Conservation (phyloP, 306 rosid genomes). For the Dryas drummondii region DNA sequence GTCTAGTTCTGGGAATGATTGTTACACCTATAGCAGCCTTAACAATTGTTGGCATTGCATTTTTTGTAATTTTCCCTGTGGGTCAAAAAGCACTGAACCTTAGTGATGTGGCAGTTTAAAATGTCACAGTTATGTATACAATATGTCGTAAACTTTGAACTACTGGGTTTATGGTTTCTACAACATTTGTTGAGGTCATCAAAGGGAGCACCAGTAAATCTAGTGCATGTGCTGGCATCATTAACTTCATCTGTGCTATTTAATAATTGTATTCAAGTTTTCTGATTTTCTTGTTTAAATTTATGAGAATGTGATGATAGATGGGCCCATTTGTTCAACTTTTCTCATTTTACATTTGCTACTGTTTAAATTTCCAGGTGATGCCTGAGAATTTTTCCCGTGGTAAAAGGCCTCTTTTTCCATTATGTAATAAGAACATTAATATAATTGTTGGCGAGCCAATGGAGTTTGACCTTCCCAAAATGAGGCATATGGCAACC, state of each 20-base stretch:
- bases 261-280: neutral
- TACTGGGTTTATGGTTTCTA: neutral
- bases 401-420: slow-evolving; percentile 79
- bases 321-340: slow-evolving; percentile 26
- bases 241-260: neutral
- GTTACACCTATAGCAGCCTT: neutral
- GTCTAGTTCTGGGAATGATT: neutral
- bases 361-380: slow-evolving; percentile 50
- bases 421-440: slow-evolving; percentile 68
- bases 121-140: neutral
- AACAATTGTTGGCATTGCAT: neutral
- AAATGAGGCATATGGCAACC: slow-evolving; percentile 62
- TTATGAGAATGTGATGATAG: neutral
- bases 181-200: neutral
- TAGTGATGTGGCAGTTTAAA: neutral
- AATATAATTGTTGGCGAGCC: slow-evolving; percentile 73
- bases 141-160: neutral
- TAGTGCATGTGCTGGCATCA: neutral
- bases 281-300: neutral
- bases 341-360: slow-evolving; percentile 25
- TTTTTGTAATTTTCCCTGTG: neutral
- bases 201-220: neutral
- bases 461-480: slow-evolving; percentile 64
- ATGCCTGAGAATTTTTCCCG: slow-evolving; percentile 77
- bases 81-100: neutral